These are phyloP conservation scores for Trichophyton schoenleinii DNA, from an alignment of 2,329 filamentous ascomycete genomes.

Conservation along the genomic window DNA sequence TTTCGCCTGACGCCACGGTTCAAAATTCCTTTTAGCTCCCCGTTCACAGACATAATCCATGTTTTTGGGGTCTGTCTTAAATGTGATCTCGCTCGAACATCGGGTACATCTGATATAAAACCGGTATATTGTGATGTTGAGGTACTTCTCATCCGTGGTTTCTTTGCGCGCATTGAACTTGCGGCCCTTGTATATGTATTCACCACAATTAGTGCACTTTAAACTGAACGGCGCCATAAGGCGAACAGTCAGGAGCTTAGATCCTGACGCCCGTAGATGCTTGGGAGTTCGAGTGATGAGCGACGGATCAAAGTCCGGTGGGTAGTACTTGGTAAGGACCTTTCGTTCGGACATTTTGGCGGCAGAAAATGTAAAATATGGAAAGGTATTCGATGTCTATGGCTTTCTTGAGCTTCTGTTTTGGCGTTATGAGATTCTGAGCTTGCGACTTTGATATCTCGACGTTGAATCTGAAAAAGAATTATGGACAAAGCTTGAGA, in stretches of 20 bases:
- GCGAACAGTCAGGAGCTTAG: slow-evolving; percentile 72
- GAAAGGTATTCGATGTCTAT: not conserved
- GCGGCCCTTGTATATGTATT: slow-evolving; percentile 83
- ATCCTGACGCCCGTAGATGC: slow-evolving; percentile 48
- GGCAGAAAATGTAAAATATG: not conserved
- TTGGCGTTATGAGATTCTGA: not conserved
- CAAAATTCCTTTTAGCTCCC: slow-evolving; percentile 84
- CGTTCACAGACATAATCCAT: slow-evolving; percentile 70
- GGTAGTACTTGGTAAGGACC: slow-evolving; percentile 46
- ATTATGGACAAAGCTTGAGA: too few relatives aligned
- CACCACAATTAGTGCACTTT: slow-evolving; percentile 55
- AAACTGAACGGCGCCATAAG: slow-evolving; percentile 82
- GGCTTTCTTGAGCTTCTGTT: not conserved
- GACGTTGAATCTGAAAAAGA: not conserved
- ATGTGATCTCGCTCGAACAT: slow-evolving; percentile 76
- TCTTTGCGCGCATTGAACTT: slow-evolving; percentile 96
- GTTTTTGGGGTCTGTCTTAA: slow-evolving; percentile 89
- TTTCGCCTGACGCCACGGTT: slow-evolving; percentile 68
- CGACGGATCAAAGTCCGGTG: slow-evolving; percentile 62
- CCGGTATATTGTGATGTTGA: slow-evolving; percentile 72
- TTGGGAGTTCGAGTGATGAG: slow-evolving; percentile 55
- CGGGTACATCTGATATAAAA: slow-evolving; percentile 88
- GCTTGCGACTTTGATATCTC: not conserved
- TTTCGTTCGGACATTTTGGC: slow-evolving; percentile 69
- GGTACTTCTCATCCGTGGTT: slow-evolving; percentile 79